A percentile compares a stretch with the other conserved stretches of the same genome.
These are phyloP conservation scores for Thelonectria rubi DNA, from an alignment of 2,329 filamentous ascomycete species.

Conservation along the genomic window DNA sequence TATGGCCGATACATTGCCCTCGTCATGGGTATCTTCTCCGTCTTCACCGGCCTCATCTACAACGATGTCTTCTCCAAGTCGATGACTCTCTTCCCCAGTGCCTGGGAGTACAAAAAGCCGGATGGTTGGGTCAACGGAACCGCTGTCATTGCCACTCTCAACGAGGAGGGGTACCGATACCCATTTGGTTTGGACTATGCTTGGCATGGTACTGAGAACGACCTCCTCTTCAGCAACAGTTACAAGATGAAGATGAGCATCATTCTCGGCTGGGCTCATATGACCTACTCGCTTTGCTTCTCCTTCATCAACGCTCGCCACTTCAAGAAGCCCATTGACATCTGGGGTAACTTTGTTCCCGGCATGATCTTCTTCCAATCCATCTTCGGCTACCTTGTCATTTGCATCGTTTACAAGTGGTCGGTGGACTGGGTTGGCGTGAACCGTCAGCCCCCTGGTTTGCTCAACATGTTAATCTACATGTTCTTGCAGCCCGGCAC, in stretches of 20 bases:
- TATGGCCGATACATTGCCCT: constrained; percentile 98
- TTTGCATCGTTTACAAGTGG: constrained; percentile 98
- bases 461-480: constrained; percentile 99
- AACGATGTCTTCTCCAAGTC: constrained; percentile 97
- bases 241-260: constrained; percentile 99
- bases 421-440: constrained; percentile 79
- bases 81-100: constrained; percentile 86
- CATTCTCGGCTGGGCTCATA: constrained; percentile 94
- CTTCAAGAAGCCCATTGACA: constrained; percentile 94
- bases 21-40: constrained; percentile 96
- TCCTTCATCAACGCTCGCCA: constrained; percentile 93
- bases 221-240: constrained; percentile 94
- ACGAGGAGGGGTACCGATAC: constrained; percentile 79
- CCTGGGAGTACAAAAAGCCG: constrained; percentile 83
- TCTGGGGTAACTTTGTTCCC: constrained; percentile 96
- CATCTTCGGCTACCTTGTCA: constrained; percentile 95
- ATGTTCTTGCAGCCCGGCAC: constrained; percentile 95
- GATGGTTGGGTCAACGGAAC: constrained; percentile 71
- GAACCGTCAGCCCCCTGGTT: constrained; percentile 77
- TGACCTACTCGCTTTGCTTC: constrained; percentile 97
- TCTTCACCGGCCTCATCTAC: constrained; percentile 97
- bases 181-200: constrained; percentile 95
- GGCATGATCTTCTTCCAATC: constrained; percentile 99
- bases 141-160: constrained; percentile 72
- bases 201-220: constrained; percentile 96